phyloP scores from a whole-genome alignment of 2,329 filamentous ascomycete species.

The Trichophyton equinum region DNA sequence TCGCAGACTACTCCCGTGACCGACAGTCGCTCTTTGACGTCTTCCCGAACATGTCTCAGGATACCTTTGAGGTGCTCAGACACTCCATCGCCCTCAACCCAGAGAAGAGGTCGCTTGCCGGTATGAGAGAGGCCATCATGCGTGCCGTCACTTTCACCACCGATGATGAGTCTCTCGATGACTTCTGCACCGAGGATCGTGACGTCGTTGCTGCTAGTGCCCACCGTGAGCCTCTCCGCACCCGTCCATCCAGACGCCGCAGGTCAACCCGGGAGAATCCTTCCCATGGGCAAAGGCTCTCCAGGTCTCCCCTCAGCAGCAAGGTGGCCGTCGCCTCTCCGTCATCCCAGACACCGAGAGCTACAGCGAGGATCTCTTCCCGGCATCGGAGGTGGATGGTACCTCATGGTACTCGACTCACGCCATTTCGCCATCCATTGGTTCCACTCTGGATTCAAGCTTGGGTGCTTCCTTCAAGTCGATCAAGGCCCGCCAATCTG shows the following conservation, averaged over 20 bases:
- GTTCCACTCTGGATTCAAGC: conserved; percentile 72
- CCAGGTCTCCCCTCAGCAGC: conserved; percentile 58
- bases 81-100: conserved; percentile 88
- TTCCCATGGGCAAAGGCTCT: conserved; percentile 95
- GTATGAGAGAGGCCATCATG: conserved; percentile 63
- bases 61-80: conserved; percentile 87
- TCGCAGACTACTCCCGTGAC: conserved; percentile 84
- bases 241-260: conserved; percentile 87
- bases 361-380: conserved; percentile 76
- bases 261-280: conserved; percentile 59
- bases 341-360: conserved; percentile 67
- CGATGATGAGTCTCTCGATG: conserved; percentile 78
- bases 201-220: conserved; percentile 64
- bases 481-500: conserved; percentile 39
- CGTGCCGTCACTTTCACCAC: conserved; percentile 85
- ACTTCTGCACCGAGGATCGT: conserved; percentile 78
- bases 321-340: conserved; percentile 68
- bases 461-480: conserved; percentile 72
- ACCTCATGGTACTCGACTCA: conserved; percentile 66
- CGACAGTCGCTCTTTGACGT: conserved; percentile 95
- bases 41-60: conserved; percentile 96
- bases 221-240: conserved; percentile 89
- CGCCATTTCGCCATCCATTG: conserved; percentile 65
- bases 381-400: conserved; percentile 54
- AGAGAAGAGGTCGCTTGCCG: conserved; percentile 67